Evolutionary conservation across 345 rosid genomes (phyloP), one percentile per base, ranked within the genome.

Genomic region (Citrus maxima): DNA sequence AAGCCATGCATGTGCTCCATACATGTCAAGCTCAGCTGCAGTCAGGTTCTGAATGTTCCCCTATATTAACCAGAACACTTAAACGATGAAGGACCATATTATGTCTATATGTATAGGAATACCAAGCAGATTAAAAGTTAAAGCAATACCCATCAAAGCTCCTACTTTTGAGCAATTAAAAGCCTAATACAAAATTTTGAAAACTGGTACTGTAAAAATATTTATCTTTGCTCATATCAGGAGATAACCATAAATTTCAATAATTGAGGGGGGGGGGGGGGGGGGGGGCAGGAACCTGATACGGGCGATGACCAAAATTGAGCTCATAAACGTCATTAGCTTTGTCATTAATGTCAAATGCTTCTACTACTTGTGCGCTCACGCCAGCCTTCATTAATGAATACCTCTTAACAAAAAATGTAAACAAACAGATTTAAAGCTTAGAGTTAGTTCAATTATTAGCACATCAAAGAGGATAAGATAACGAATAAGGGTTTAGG

Each of bases 251-350:
- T 4, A 13, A 62, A 62, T 13, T 28, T 16, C 7, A 63, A 30
- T 42, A 42, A 12, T 42, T 42, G 0, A 0, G 34, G 34, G 5
- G 32, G 4, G 34, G 34, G 5, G 5, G 0, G 37, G 1, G 7
- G 35, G 35, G 7, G 10, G 18, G n/a, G n/a, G n/a, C n/a, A n/a
- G 5, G 22, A 78, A 93, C 99, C 99, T 95, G 96, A 82, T 81
- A 83, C 28, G 99, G 98, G 58, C 99, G 97, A 74, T 92, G 95
- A 7, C 93, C 91, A 70, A 95, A 93, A 76, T 93, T 95, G 85
- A 87, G 91, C 86, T 92, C 84, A 74, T 95, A 95, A 42, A 90
- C 98, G 80, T 95, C 99, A 79, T 93, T 95, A 24, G 99, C 97
- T 58, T 73, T 84, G 86, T 95, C 92, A 72, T 93, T 95, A 55